These are phyloP conservation scores for Syzygium malaccense DNA, from an alignment of 441 rosid genomes.

Conservation along the genomic window DNA sequence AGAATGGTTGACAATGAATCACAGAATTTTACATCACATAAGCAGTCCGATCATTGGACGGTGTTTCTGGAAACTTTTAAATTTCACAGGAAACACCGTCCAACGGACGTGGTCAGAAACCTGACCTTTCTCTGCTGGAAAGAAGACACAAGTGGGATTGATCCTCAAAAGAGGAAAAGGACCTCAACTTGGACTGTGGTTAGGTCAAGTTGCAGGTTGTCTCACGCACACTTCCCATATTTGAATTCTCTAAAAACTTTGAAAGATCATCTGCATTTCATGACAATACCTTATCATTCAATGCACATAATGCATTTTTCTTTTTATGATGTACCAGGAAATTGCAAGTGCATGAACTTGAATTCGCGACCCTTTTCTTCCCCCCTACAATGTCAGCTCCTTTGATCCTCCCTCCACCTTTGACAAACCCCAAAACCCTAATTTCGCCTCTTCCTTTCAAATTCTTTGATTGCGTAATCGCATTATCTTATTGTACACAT, in stretches of 20 bases:
- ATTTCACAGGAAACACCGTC: too few species aligned
- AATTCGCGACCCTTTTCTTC: not conserved
- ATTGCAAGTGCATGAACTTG: not conserved
- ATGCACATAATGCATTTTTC: not conserved
- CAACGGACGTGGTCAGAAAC: not conserved
- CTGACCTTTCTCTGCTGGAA: not conserved
- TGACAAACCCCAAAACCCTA: not conserved
- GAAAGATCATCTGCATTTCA: not conserved
- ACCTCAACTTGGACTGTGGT: not conserved
- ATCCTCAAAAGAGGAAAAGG: not conserved
- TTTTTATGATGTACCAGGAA: not conserved
- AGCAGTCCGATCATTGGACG: too few species aligned
- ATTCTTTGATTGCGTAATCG: too few species aligned
- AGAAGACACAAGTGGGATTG: not conserved
- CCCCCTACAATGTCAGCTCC: not conserved
- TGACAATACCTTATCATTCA: not conserved
- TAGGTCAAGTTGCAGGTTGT: not conserved
- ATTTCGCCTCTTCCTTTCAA: not conserved
- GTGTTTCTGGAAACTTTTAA: too few species aligned
- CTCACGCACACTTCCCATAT: too few species aligned
- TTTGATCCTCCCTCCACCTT: not conserved
- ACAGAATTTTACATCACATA: too few species aligned
- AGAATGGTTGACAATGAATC: too few species aligned
- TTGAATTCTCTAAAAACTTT: not conserved
- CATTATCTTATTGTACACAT: not conserved